Evolutionary conservation across 2,329 filamentous ascomycete genomes (phyloP), one percentile per base, ranked within the genome.

Genomic region (Fusarium sambucinum): DNA sequence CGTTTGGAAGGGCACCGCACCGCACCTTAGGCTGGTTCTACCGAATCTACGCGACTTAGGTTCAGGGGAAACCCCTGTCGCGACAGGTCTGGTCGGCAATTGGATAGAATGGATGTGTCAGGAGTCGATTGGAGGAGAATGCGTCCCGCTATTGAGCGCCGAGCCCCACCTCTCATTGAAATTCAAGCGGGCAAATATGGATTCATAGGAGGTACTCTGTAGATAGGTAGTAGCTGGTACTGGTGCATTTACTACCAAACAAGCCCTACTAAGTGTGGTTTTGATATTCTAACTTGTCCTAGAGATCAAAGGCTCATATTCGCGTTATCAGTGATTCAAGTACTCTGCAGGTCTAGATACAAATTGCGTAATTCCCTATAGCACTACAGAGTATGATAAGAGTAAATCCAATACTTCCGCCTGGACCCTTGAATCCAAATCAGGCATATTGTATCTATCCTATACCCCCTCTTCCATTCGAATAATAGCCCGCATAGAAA

Each of bases 61-160:
- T 52, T 55, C 67, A 70, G 72, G 68, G 67, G 59, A 61, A 68
- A 59, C 71, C 68, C 77, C 67, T 76, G 75, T 78, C 74, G 75
- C 75, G 74, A 76, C 64, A 55, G 54, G n/a, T 51, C 55, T 60
- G 59, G 41, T 35, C 21, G 46, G 25, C 54, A 64, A 64, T 64
- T 64, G 61, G 61, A 21, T 42, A 27, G 46, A 65, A 59, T 47
- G 30, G 30, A 75, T 76, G 73, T 77, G 76, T 77, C 74, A 75
- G 67, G 71, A 73, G 73, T 41, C 38, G 8, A 55, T 58, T 42
- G 45, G 45, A 32, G 44, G 45, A 46, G 21, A 47, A 25, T 50
- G 25, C 19, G 8, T 32, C 35, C 45, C 32, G n/a, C 35, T 38
- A 61, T 45, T 23, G 23, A 37, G 25, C 23, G 38, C 27, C 23